Conservation (phyloP, 1,284 basidiomycete species). For the Hortiboletus rubellus region DNA sequence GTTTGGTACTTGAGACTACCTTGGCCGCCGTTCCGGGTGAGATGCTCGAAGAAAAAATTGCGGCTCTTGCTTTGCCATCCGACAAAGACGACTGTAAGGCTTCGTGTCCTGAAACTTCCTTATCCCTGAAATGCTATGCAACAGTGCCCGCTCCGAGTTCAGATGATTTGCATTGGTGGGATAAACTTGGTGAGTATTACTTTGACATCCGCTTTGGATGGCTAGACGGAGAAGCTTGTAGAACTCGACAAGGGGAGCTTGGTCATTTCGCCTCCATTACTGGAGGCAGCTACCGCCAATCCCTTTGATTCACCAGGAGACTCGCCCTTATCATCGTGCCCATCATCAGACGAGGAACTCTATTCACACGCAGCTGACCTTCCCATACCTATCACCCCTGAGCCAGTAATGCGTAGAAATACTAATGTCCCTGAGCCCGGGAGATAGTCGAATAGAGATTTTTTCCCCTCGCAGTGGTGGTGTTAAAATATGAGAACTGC, state of each 20-base stretch:
- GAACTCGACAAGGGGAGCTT: constrained; percentile 57
- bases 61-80: constrained; percentile 45
- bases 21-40: constrained; percentile 60
- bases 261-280: constrained; percentile 48
- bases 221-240: constrained; percentile 30
- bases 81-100: constrained; percentile 41
- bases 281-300: constrained; percentile 48
- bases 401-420: constrained; percentile 38
- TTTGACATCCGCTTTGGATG: background rate
- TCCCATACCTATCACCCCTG: constrained; percentile 56
- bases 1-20: constrained; percentile 65
- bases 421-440: constrained; percentile 2
- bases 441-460: constrained; percentile 13
- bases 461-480: background rate
- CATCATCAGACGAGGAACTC: constrained; percentile 80
- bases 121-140: constrained; percentile 13
- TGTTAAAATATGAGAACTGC: constrained; percentile 4
- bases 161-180: constrained; percentile 77
- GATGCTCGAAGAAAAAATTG: constrained; percentile 70
- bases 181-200: constrained; percentile 54
- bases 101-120: background rate
- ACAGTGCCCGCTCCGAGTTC: constrained; percentile 79
- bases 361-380: constrained; percentile 67
- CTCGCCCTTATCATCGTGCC: constrained; percentile 68
- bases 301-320: constrained; percentile 68